A percentile compares a stretch with the other conserved stretches of the same genome.
Evolutionary conservation across 2,329 filamentous ascomycete genomes (phyloP).

Genomic region (Tolypocladium pustulatum): DNA sequence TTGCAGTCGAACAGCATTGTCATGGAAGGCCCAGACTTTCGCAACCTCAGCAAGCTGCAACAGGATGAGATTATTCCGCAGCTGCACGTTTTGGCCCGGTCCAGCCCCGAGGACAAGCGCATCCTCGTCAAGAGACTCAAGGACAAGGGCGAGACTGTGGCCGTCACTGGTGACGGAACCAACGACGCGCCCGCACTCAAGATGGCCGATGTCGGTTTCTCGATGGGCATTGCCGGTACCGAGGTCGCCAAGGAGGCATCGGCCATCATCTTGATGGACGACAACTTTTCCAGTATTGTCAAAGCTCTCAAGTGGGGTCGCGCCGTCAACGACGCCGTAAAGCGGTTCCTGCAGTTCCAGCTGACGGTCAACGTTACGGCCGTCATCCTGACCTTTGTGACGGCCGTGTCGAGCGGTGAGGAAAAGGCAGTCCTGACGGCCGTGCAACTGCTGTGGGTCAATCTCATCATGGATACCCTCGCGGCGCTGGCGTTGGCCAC

Average conservation of each 20-base stretch:
- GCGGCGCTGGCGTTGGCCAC: constrained; percentile 82
- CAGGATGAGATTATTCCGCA: constrained; percentile 58
- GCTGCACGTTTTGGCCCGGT: constrained; percentile 62
- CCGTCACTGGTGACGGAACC: constrained; percentile 74
- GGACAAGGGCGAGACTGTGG: constrained; percentile 65
- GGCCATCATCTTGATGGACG: constrained; percentile 78
- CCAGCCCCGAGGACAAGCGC: constrained; percentile 68
- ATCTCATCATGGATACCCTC: constrained; percentile 95
- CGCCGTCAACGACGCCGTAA: constrained; percentile 67
- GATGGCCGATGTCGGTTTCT: constrained; percentile 73
- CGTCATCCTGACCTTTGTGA: constrained; percentile 78
- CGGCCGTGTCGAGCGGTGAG: constrained; percentile 60
- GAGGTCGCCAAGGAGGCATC: constrained; percentile 81
- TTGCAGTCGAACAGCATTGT: constrained; percentile 56
- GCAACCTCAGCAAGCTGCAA: constrained; percentile 55
- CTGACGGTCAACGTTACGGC: constrained; percentile 88
- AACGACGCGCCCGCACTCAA: constrained; percentile 77
- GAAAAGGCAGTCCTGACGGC: constrained; percentile 73
- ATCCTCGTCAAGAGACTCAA: constrained; percentile 62
- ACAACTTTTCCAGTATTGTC: constrained; percentile 80
- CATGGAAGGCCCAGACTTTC: constrained; percentile 71
- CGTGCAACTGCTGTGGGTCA: constrained; percentile 91
- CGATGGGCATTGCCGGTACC: constrained; percentile 75
- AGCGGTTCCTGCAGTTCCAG: constrained; percentile 68
- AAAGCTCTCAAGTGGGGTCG: constrained; percentile 75